phyloP scores from a whole-genome alignment of 441 rosid species.

The Pelargonium citronellum region DNA sequence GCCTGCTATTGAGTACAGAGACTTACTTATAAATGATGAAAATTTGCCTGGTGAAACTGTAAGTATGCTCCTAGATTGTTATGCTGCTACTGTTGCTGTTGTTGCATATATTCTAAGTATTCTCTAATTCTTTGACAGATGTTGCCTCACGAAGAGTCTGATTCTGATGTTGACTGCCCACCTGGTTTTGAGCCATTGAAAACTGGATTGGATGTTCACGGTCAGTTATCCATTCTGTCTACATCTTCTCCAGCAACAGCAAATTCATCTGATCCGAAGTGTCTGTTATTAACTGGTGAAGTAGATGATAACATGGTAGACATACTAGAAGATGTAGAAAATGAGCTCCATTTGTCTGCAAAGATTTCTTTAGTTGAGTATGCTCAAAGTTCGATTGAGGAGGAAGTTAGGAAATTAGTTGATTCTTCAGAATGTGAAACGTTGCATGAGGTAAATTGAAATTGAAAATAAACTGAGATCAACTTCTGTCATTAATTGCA shows the following conservation, averaged over 20 bases:
- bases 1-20: conserved; percentile 20
- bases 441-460: conserved; percentile 37
- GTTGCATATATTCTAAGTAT: conserved; percentile 18
- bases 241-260: conserved; percentile 24
- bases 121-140: conserved; percentile 36
- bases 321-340: conserved; percentile 49
- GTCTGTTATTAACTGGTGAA: conserved; percentile 19
- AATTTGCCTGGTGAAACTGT: conserved; percentile 31
- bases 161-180: conserved; percentile 33
- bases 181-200: conserved; percentile 41
- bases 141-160: conserved; percentile 31
- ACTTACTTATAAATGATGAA: conserved; percentile 25
- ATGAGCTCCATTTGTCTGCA: conserved; percentile 56
- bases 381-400: conserved; percentile 44
- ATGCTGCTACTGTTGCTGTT: conserved; percentile 5
- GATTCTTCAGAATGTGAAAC: conserved; percentile 28
- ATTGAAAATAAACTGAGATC: conserved; percentile 9
- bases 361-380: conserved; percentile 41
- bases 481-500: conserved; percentile 1
- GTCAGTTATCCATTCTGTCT: conserved; percentile 19
- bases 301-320: conserved; percentile 27
- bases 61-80: conserved; percentile 19
- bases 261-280: conserved; percentile 27
- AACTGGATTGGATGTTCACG: conserved; percentile 25
- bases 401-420: conserved; percentile 39